Percentiles rank a stretch among this genome's conserved stretches.
These are phyloP conservation scores for Aspergillus panamensis DNA, from an alignment of 495 filamentous ascomycete genomes.

Conservation along the genomic window DNA sequence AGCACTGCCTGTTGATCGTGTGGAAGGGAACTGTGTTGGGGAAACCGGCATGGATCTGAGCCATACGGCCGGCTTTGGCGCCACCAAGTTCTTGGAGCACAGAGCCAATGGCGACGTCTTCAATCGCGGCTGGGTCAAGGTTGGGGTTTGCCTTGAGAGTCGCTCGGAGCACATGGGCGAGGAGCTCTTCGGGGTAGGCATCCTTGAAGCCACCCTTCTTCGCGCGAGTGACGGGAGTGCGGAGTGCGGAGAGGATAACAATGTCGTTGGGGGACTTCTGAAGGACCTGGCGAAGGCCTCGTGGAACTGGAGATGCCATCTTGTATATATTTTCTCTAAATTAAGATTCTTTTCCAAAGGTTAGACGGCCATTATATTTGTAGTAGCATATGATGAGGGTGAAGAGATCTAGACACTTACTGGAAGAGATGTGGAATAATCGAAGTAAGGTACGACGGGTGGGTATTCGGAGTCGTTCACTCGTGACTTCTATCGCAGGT, in stretches of 20 bases:
- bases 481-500: not conserved
- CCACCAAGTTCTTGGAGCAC: conserved; percentile 89
- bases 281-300: conserved; percentile 72
- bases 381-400: not conserved
- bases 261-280: conserved; percentile 76
- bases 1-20: conserved; percentile 86
- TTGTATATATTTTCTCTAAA: not conserved
- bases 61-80: conserved; percentile 88
- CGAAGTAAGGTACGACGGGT: not conserved
- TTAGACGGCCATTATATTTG: not conserved
- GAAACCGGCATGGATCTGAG: conserved; percentile 75
- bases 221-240: conserved; percentile 79
- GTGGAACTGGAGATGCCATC: conserved; percentile 56
- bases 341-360: not conserved
- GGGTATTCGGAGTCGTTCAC: conserved; percentile 12
- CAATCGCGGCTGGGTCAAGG: conserved; percentile 65
- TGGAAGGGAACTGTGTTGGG: conserved; percentile 70
- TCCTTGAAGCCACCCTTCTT: conserved; percentile 82
- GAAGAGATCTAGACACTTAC: not conserved
- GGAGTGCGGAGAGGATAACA: conserved; percentile 83
- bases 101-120: conserved; percentile 82
- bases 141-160: conserved; percentile 73
- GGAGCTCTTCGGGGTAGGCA: conserved; percentile 85
- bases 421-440: not conserved
- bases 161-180: conserved; percentile 75